Base-by-base conservation (phyloP, 139 green algal species). In the Coccomyxa sp. region DNA sequence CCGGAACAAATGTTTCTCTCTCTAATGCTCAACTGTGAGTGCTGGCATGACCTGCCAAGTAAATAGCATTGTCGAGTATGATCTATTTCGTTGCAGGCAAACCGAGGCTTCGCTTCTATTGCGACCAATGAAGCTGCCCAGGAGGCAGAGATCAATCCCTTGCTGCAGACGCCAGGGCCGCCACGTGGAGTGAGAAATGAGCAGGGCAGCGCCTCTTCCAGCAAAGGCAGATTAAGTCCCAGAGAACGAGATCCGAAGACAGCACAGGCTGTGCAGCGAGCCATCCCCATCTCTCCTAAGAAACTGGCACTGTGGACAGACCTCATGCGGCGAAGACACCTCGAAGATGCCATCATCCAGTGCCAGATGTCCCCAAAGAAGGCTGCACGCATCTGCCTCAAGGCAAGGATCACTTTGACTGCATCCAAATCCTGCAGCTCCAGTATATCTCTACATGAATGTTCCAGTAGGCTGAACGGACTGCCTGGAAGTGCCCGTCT, bases 291-390 rank as follows among this genome's bases (percentile, higher is more conserved):
- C 79, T 86, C 81, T 31, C 77, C 83, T 10, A 83, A 88, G 59
- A 88, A 88, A 79, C 82, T 88, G 71, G 83, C 85, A 58, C 31
- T 78, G 25, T 58, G 78, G 13, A 82, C 81, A n/a, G 67, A 68
- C 15, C 21, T 88, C 21, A 51, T 88, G 13, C 82, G 85, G 78
- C 68, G 82, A 31, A 77, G 82, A 63, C 85, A 88, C 27, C 81
- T 88, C n/a, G 82, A 88, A n/a, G 85, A 88, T 30, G 85, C 85
- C 27, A 31, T 88, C 66, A 31, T 88, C 21, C 85, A 88, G 75
- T 79, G 79, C 57, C 23, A 83, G 31, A 38, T 82, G 15, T 59
- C 76, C n/a, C 75, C 67, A 25, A 84, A 86, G 15, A 88, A 88
- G 80, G 79, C 83, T 58, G 79, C 79, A 38, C 76, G 66, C 28